Evolutionary conservation across 345 rosid species (phyloP).

Genomic region (Excoecaria agallocha): DNA sequence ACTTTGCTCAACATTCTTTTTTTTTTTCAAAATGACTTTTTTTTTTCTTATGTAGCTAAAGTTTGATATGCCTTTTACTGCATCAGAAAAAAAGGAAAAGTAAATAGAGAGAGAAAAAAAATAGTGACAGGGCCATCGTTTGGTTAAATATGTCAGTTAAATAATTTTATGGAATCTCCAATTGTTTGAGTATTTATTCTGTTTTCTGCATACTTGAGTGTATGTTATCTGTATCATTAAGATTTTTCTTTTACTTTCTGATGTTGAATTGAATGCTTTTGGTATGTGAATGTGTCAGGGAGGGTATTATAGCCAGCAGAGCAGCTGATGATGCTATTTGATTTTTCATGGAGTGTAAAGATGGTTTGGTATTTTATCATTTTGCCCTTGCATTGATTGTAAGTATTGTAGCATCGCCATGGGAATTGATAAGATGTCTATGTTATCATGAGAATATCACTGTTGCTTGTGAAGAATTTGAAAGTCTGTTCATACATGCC

Average conservation of each 20-base stretch:
- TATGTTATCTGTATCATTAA: background rate
- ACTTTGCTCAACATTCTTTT: background rate
- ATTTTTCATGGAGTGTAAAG: slow-evolving; percentile 65
- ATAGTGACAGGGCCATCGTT: background rate
- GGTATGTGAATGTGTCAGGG: slow-evolving; percentile 36
- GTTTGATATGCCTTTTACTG: background rate
- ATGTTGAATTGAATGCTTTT: slow-evolving; percentile 2
- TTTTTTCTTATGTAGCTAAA: background rate
- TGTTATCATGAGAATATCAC: too few relatives aligned
- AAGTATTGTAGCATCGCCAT: background rate
- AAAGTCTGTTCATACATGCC: background rate
- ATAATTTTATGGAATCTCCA: background rate
- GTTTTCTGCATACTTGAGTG: background rate
- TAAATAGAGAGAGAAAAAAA: background rate
- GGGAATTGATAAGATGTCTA: background rate
- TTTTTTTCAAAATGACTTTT: background rate
- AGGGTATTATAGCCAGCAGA: slow-evolving; percentile 81
- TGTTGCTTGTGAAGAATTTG: too few relatives aligned
- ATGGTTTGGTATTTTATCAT: slow-evolving; percentile 44
- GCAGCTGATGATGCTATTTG: slow-evolving; percentile 89
- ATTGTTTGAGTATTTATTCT: background rate
- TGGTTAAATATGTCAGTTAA: background rate
- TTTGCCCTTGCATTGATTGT: slow-evolving; percentile 11
- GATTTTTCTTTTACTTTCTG: slow-evolving; percentile 2
- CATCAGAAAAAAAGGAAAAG: background rate